These are phyloP conservation scores for Metschnikowia reukaufii DNA, from an alignment of 805 yeast genomes.

Conservation along the genomic window DNA sequence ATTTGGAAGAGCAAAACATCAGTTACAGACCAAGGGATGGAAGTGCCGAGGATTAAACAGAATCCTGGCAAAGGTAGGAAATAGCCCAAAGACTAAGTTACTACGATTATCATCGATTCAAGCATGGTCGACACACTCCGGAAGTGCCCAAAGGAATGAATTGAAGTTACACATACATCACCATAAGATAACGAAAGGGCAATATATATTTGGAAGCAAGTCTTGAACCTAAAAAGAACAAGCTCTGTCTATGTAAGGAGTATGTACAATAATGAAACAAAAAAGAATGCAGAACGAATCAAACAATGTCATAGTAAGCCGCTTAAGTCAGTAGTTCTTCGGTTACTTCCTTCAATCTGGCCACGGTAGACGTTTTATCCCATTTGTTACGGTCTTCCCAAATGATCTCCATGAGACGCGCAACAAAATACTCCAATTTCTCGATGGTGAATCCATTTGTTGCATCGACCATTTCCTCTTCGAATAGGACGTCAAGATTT, in stretches of 20 bases:
- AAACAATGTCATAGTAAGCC: not conserved
- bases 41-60: slow-evolving; percentile 57
- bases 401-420: slow-evolving; percentile 66
- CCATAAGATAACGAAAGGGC: no score
- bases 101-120: no score
- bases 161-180: no score
- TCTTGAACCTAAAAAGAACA: no score
- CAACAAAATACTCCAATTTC: slow-evolving; percentile 46
- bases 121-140: no score
- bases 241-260: not conserved
- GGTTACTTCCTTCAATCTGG: slow-evolving; percentile 27
- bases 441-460: slow-evolving; percentile 39
- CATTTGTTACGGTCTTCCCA: slow-evolving; percentile 63
- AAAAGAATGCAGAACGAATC: not conserved
- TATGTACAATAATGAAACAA: slow-evolving; percentile 1
- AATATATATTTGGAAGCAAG: no score
- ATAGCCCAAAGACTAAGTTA: no score
- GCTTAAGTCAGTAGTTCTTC: slow-evolving; percentile 3
- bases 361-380: slow-evolving; percentile 43
- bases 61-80: not conserved
- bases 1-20: slow-evolving; percentile 70
- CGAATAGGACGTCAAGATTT: slow-evolving; percentile 25
- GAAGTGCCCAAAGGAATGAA: not conserved
- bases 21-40: slow-evolving; percentile 96
- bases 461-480: slow-evolving; percentile 25